Evolutionary conservation across 805 yeast genomes (phyloP), one percentile per base, ranked within the genome.

Genomic region (Lachancea meyersii): DNA sequence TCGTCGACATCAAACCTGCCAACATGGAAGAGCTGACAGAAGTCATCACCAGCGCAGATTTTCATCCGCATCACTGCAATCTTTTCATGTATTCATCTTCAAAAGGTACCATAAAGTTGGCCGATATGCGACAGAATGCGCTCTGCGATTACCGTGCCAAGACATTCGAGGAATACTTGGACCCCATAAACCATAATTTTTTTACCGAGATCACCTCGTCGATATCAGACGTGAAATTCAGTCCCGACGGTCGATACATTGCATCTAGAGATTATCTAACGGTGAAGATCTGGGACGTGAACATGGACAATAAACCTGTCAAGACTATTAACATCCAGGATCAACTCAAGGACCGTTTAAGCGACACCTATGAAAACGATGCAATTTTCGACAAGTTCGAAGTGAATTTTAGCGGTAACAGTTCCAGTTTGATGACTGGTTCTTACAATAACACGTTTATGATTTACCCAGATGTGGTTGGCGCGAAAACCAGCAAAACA

Each of bases 21-120:
- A 88, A 88, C 65, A 94, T 93, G 98, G 99, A 93, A 70, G 99
- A 93, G 68, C 76, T 93, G 55, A 91, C 98, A 8, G 98, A 93
- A 65, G 98, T 93, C 40, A 91, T 93, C 51, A 93, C 99, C 14
- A 77, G 89, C 57, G 94, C 97, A 2, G 96, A 89, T 63, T 93
- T 93, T 70, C 97, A 94, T 64, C 98, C 99, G 13, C 67, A 71
- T 35, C 80, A 81, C 60, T 93, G 99, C 71, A 93, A 93, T 63
- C 69, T 85, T 56, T 91, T 93, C 66, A 88, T 91, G 88, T 91
- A 93, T 68, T 82, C 96, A 5, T 84, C 95, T 10, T 84, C 95
- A 41, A 93, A 91, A 64, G 99, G 98, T 44, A 86, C 95, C 33
- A 86, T 94, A 53, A 89, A 93, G 68, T 73, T 93, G 50, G 86